Conservation (phyloP, 2,329 filamentous ascomycete species). For the Clonostachys byssicola region DNA sequence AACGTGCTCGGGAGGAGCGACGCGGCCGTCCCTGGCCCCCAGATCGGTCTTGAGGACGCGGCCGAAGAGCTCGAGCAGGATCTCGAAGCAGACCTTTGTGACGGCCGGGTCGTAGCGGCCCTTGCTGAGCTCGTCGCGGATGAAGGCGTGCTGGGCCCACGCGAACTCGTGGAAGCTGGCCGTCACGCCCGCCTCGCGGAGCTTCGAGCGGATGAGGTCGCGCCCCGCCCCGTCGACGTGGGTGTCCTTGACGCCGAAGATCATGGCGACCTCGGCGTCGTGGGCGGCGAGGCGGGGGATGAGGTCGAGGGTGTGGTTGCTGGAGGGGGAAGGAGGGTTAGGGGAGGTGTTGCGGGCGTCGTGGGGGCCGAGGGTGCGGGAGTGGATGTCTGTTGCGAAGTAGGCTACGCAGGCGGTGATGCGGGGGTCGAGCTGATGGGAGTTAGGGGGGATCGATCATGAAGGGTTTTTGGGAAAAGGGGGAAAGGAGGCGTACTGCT, state of each 20-base stretch:
- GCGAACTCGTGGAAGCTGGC: slow-evolving; percentile 87
- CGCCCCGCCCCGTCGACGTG: slow-evolving; percentile 82
- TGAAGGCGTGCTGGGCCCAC: slow-evolving; percentile 95
- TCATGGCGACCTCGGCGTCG: slow-evolving; percentile 75
- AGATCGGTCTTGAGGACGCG: slow-evolving; percentile 75
- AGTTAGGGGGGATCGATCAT: background rate
- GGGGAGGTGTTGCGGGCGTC: slow-evolving; percentile 63
- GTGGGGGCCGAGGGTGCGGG: slow-evolving; percentile 65
- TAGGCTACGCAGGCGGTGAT: slow-evolving; percentile 78
- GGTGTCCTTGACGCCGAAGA: slow-evolving; percentile 87
- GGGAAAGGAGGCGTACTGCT: slow-evolving; percentile 30
- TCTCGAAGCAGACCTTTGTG: slow-evolving; percentile 84
- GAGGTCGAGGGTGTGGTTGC: slow-evolving; percentile 47
- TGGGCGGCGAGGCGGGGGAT: slow-evolving; percentile 57
- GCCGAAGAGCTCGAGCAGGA: slow-evolving; percentile 81
- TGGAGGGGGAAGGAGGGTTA: slow-evolving; percentile 35
- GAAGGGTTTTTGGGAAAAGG: background rate
- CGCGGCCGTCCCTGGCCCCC: slow-evolving; percentile 59
- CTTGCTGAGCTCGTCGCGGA: slow-evolving; percentile 87
- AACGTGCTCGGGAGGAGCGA: slow-evolving; percentile 65
- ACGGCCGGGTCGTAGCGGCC: slow-evolving; percentile 90
- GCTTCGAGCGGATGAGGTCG: slow-evolving; percentile 76
- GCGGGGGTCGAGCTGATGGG: slow-evolving; percentile 61
- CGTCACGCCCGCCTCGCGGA: slow-evolving; percentile 69
- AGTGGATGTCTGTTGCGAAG: slow-evolving; percentile 91